Evolutionary conservation across 2,329 filamentous ascomycete species (phyloP).

Genomic region (Parastagonospora nodorum): DNA sequence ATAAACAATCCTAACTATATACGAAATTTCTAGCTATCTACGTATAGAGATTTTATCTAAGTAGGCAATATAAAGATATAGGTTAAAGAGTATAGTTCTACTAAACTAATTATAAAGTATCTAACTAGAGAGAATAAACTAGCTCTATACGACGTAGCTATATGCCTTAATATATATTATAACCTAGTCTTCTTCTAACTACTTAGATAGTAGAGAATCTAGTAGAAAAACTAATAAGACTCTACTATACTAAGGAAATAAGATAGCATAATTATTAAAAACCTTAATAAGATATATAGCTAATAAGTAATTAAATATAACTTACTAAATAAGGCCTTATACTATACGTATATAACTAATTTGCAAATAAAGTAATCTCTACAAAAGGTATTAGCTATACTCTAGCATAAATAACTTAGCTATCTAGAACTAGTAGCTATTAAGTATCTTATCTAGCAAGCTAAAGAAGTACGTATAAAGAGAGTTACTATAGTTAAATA

Average conservation of each 20-base stretch:
- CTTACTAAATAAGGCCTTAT: slow-evolving; percentile 1
- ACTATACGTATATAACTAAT: background rate
- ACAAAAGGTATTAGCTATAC: background rate
- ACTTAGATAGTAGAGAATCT: slow-evolving; percentile 1
- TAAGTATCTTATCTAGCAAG: background rate
- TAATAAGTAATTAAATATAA: slow-evolving; percentile 3
- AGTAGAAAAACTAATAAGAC: slow-evolving; percentile 2
- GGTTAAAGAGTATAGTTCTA: slow-evolving; percentile 1
- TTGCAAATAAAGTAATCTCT: background rate
- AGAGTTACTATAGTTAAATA: background rate
- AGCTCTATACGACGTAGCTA: slow-evolving; percentile 2
- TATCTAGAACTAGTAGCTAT: background rate
- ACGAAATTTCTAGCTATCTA: background rate
- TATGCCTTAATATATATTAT: background rate
- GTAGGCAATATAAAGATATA: background rate
- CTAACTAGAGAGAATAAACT: background rate
- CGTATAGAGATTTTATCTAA: background rate
- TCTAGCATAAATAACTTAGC: slow-evolving; percentile 1
- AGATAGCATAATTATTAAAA: background rate
- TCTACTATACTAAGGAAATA: background rate
- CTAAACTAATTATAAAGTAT: background rate
- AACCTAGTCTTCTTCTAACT: slow-evolving; percentile 4
- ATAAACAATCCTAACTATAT: background rate
- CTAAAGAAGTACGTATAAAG: background rate
- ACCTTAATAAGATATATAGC: background rate